Base-by-base conservation (phyloP, 192 early-diverging fungal genomes). In the Backusella tuberculispora region DNA sequence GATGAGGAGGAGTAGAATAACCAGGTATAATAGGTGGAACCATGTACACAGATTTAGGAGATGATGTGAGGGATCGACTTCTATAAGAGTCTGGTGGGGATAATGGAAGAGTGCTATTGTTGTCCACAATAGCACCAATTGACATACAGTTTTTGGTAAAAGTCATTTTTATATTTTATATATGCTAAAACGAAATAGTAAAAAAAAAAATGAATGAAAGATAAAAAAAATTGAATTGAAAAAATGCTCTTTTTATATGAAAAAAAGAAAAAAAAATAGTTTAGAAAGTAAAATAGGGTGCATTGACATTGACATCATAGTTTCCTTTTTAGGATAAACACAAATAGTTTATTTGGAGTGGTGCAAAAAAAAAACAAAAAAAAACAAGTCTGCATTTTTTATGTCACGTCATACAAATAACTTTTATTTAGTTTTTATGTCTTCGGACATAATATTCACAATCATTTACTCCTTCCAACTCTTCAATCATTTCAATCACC, bases 401-500 rank as follows among this genome's bases (percentile, higher is more conserved):
- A 34, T 34, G 29, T 34, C 29, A 34, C 29, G 29, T 34, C 29
- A 34, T 34, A 34, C 29, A 34, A 1, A 34, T 34, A 2, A 2
- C 29, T 34, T 34, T 37, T 13, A 10, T 63, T 21, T 65, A 19
- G 13, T 21, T 13, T 46, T 17, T 43, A 67, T 41, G 66, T 69
- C 67, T 69, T 69, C 67, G 41, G 21, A 42, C 40, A 44, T 94
- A 95, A 63, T 83, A 75, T 66, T 82, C 78, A 82, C 92, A 94
- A 48, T 84, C 71, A 19, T 87, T 81, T 0, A 88, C 91, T 26
- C 86, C 85, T 6, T 92, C 93, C 46, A 95, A 77, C 46, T 92
- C 92, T 77, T 95, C 93, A 40, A 95, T 90, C 84, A 92, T 84
- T 71, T 88, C 88, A n/a, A 80, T 76, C 12, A 95, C 88, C 19